Evolutionary conservation across 192 early-diverging fungal genomes (phyloP), one percentile per base, ranked within the genome.

Genomic region (Entomortierella beljakovae): DNA sequence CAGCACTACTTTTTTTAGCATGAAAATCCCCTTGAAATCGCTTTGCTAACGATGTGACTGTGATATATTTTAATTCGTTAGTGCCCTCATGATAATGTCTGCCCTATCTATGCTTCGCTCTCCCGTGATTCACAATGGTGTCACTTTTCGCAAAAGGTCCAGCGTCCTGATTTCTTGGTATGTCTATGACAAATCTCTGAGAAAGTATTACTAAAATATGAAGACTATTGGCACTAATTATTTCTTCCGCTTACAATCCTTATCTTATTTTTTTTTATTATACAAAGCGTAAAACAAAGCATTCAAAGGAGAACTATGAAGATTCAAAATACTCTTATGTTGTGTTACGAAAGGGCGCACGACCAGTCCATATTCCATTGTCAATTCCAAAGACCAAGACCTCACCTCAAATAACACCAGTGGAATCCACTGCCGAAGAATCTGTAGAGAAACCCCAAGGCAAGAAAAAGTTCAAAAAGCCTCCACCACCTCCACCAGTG

Each of bases 311-410:
- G 0, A 92, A 93, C 73, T 65, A 82, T 38, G 92, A 95, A 67
- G 93, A 94, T 61, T 72, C 88, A 18, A 89, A 90, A 55, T 97
- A 94, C 81, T 90, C 91, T 1, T 97, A 93, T 80, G 82, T 93
- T 0, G 81, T 97, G 6, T 64, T 97, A 48, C 88, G 93, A 18
- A 89, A 89, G 52, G 93, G 92, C 8, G 34, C 79, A 5, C 71
- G 89, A 13, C 91, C 90, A 26, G 50, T 48, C 6, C 35, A 35
- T 18, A 70, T 37, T 20, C 35, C 53, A 18, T n/a, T 69, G 11
- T 13, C 57, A 56, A 46, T 25, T 8, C 10, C 37, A 48, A 22
- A 11, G n/a, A 15, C 61, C 33, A 13, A 20, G 43, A 2, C 37
- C 2, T 46, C 23, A 50, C 18, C 10, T 6, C 42, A 38, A 43